Evolutionary conservation across 805 yeast genomes (phyloP), one percentile per base, ranked within the genome.

Genomic region (Schizosaccharomyces lindneri): DNA sequence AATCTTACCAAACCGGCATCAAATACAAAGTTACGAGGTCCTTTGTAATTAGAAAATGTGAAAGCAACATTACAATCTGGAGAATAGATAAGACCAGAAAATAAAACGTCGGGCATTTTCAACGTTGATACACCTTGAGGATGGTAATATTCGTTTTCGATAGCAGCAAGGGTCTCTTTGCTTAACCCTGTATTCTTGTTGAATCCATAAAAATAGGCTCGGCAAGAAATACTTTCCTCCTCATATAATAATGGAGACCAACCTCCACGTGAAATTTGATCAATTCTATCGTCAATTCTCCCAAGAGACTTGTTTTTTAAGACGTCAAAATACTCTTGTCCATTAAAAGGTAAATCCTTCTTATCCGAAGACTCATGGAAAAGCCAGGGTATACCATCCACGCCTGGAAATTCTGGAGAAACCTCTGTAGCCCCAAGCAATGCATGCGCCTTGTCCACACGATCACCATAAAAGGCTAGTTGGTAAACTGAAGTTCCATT

Each of bases 1-100:
- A 75, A 51, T 17, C 70, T 9, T 68, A 51, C 36, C 11, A 51
- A 29, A 51, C 27, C 19, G 21, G 21, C 32, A 5, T 51, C 57
- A 24, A 24, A 29, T 7, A 24, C 36, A 51, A 51, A 24, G 27
- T 51, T 24, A n/a, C 57, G 31, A 9, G 57, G 36, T 17, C 57
- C 57, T 24, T 51, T 29, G 13, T 21, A 17, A 51, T 51, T 51
- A 19, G 31, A 24, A 24, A 51, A 24, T 6, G 57, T 51, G 15
- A 51, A 51, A 6, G 36, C 57, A 24, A 51, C 36, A 15, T 51
- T 51, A n/a, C 57, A 51, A 29, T 51, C 36, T 24, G 57, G 57
- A 9, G 57, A 51, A 51, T 51, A 51, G 36, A 51, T 17, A n/a
- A 51, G 17, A 7, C 36, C 57, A 51, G 31, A 21, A 7, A 51